Percentiles rank a stretch among this genome's conserved stretches.
These are phyloP conservation scores for Amaranthus tricolor DNA, from an alignment of 179 eudicot species.

Conservation along the genomic window DNA sequence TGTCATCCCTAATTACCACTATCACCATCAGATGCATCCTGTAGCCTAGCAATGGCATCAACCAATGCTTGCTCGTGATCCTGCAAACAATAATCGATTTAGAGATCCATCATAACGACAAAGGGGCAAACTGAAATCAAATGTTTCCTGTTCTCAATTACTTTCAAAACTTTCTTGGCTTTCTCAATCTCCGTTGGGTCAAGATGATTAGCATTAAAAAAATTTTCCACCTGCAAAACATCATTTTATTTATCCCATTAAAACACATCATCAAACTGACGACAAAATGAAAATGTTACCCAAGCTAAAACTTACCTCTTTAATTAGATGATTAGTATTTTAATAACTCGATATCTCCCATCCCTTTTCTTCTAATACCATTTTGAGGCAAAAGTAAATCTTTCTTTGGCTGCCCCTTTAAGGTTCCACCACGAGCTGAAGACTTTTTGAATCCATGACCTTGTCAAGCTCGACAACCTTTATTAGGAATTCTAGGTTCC, in stretches of 20 bases:
- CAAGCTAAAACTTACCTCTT: slow-evolving; percentile 46
- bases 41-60: slow-evolving; percentile 63
- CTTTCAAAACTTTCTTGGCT: slow-evolving; percentile 86
- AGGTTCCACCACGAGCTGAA: slow-evolving; percentile 40
- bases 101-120: slow-evolving; percentile 2
- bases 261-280: slow-evolving; percentile 4
- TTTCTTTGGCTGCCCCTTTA: slow-evolving; percentile 43
- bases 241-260: slow-evolving; percentile 16
- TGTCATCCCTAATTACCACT: slow-evolving; percentile 39
- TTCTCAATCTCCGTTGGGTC: slow-evolving; percentile 67
- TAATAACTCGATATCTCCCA: slow-evolving; percentile 62
- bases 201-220: slow-evolving; percentile 71
- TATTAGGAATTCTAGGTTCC: slow-evolving; percentile 53
- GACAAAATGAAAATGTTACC: not conserved
- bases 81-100: slow-evolving; percentile 33
- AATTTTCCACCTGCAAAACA: slow-evolving; percentile 66
- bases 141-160: slow-evolving; percentile 27
- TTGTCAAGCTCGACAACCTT: slow-evolving; percentile 41
- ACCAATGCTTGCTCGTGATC: slow-evolving; percentile 71
- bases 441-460: slow-evolving; percentile 56
- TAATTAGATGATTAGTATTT: slow-evolving; percentile 69
- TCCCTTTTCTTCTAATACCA: slow-evolving; percentile 43
- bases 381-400: slow-evolving; percentile 44
- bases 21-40: slow-evolving; percentile 63
- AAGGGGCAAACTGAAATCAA: not conserved